Evolutionary conservation across 441 rosid species (phyloP).

Genomic region (Bruguiera hainesii): DNA sequence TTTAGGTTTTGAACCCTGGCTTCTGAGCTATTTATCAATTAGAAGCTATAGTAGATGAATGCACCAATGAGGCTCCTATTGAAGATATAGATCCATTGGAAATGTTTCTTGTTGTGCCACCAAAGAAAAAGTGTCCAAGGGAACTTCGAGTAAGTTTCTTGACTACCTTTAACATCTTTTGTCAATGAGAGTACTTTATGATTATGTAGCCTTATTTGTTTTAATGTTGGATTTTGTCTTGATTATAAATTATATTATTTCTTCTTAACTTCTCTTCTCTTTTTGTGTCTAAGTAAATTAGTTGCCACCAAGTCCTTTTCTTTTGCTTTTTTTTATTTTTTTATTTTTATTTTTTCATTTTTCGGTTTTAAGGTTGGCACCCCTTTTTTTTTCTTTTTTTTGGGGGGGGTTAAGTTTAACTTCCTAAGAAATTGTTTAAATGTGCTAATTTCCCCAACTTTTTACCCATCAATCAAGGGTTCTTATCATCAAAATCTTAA

Average conservation of each 20-base stretch:
- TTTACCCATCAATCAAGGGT: no score
- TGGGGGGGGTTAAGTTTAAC: conserved; percentile 14
- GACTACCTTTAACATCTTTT: not conserved
- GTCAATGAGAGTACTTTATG: not conserved
- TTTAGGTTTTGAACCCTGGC: conserved; percentile 35
- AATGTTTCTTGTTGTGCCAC: conserved; percentile 60
- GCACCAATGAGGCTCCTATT: no score
- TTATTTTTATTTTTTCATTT: no score
- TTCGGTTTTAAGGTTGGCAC: no score
- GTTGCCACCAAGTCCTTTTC: conserved; percentile 32
- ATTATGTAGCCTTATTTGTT: no score
- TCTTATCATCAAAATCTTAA: no score
- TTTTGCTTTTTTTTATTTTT: no score
- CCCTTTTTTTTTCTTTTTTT: no score
- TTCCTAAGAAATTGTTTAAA: conserved; percentile 77
- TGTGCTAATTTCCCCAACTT: conserved; percentile 28
- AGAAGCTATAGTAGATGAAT: no score
- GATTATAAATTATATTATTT: no score
- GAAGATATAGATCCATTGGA: conserved; percentile 49
- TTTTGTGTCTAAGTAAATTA: conserved; percentile 29
- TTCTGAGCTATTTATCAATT: no score
- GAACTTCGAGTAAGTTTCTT: conserved; percentile 69
- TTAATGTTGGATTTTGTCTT: no score
- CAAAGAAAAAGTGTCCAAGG: conserved; percentile 60
- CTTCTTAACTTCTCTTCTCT: conserved; percentile 22